Percentiles rank a stretch among this genome's conserved stretches.
These are phyloP conservation scores for Fusarium odoratissimum DNA, from an alignment of 2,329 filamentous ascomycete species.

Conservation along the genomic window DNA sequence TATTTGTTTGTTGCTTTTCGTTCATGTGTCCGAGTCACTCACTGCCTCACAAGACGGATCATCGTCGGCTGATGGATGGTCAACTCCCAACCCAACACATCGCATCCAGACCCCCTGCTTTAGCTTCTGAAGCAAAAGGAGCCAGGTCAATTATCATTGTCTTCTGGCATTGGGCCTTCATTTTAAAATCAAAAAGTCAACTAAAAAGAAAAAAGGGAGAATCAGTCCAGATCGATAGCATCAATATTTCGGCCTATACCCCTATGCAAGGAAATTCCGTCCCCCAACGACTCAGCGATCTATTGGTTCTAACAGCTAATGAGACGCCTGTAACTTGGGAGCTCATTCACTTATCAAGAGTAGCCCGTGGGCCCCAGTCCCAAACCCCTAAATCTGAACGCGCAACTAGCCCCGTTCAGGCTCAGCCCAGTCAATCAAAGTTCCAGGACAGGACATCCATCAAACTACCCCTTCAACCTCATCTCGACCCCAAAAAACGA, in stretches of 20 bases:
- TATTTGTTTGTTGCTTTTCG: not conserved
- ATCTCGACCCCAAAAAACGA: conserved; percentile 34
- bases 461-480: conserved; percentile 43
- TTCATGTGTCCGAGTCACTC: not conserved
- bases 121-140: conserved; percentile 17
- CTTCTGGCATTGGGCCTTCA: not conserved
- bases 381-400: conserved; percentile 47
- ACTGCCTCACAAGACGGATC: conserved; percentile 15
- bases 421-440: conserved; percentile 43
- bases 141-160: conserved; percentile 19
- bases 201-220: not conserved
- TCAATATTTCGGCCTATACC: not conserved
- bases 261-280: conserved; percentile 14
- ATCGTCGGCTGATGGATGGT: conserved; percentile 24
- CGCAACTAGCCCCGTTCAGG: conserved; percentile 45
- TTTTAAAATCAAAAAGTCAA: not conserved
- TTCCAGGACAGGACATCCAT: conserved; percentile 36
- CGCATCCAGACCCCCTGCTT: conserved; percentile 11
- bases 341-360: not conserved
- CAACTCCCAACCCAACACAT: conserved; percentile 5
- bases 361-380: conserved; percentile 22
- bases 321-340: conserved; percentile 4
- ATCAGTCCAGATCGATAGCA: not conserved
- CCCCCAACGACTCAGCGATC: conserved; percentile 15
- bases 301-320: conserved; percentile 31